A percentile compares a stretch with the other conserved stretches of the same genome.
These are phyloP conservation scores for Cicer chorassanicum DNA, from an alignment of 306 rosid species.

Conservation along the genomic window DNA sequence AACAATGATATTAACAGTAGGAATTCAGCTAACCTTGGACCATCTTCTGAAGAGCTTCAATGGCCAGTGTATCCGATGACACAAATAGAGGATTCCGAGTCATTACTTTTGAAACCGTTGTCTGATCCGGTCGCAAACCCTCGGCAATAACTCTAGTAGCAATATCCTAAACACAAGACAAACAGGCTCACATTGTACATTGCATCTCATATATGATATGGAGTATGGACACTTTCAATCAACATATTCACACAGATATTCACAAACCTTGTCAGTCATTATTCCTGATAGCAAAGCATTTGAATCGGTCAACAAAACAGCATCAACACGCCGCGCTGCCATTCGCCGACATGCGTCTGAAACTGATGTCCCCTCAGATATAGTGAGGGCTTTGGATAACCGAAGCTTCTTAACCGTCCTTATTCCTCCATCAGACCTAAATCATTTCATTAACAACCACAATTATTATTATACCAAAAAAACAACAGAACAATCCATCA, in stretches of 20 bases:
- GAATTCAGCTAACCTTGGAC: constrained; percentile 66
- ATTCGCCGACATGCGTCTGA: constrained; percentile 90
- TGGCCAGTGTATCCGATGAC: constrained; percentile 74
- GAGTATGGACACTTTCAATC: background rate
- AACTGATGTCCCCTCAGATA: constrained; percentile 86
- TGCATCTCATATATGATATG: background rate
- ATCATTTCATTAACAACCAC: constrained; percentile 3
- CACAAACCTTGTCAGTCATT: constrained; percentile 83
- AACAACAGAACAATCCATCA: constrained; percentile 7
- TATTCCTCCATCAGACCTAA: constrained; percentile 70
- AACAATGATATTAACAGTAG: constrained; percentile 1
- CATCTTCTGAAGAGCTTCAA: constrained; percentile 96
- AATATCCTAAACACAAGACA: constrained; percentile 65
- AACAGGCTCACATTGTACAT: constrained; percentile 34
- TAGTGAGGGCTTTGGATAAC: constrained; percentile 85
- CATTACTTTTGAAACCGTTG: constrained; percentile 82
- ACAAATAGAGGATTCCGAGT: constrained; percentile 86
- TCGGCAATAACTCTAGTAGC: constrained; percentile 88
- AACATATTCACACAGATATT: background rate
- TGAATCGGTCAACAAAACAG: constrained; percentile 81
- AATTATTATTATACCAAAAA: constrained; percentile 14
- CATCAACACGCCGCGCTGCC: constrained; percentile 91
- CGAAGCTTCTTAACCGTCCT: constrained; percentile 95
- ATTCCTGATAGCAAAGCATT: constrained; percentile 96
- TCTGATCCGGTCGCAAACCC: constrained; percentile 90